Percentiles rank a stretch among this genome's conserved stretches.
Evolutionary conservation across 2,329 filamentous ascomycete species (phyloP).

Genomic region (Xylogone sp.): DNA sequence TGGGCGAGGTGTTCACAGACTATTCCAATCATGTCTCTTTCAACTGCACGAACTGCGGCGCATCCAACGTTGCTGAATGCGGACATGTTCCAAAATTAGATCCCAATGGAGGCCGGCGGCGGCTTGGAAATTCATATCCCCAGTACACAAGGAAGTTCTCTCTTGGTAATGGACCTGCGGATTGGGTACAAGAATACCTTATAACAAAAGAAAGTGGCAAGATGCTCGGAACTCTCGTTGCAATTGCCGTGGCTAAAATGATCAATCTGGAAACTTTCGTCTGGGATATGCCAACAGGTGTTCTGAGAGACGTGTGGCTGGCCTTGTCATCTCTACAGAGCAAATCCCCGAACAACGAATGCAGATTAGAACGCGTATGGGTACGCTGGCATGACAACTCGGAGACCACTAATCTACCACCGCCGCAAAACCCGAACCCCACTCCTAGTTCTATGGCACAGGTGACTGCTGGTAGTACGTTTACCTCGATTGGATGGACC

Average conservation of each 20-base stretch:
- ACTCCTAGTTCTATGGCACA: conserved; percentile 20
- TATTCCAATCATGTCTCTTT: conserved; percentile 14
- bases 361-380: conserved; percentile 71
- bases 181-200: conserved; percentile 79
- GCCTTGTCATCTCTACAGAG: conserved; percentile 69
- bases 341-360: conserved; percentile 47
- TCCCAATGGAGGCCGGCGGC: conserved; percentile 28
- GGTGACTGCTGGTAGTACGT: conserved; percentile 30
- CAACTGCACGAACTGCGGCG: conserved; percentile 29
- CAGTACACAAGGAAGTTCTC: conserved; percentile 79
- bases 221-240: conserved; percentile 82
- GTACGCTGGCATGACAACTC: conserved; percentile 78
- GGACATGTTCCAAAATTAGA: conserved; percentile 16
- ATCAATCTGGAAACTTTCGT: conserved; percentile 75
- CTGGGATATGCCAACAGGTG: conserved; percentile 88
- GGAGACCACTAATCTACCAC: conserved; percentile 20
- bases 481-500: conserved; percentile 39
- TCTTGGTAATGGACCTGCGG: conserved; percentile 72
- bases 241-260: conserved; percentile 77
- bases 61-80: conserved; percentile 20
- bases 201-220: conserved; percentile 82
- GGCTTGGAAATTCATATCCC: conserved; percentile 71
- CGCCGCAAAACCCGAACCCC: conserved; percentile 16
- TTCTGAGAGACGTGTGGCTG: conserved; percentile 77
- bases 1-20: conserved; percentile 57